phyloP scores from a whole-genome alignment of 352 stramenopile species.

The Phytophthora sp. region DNA sequence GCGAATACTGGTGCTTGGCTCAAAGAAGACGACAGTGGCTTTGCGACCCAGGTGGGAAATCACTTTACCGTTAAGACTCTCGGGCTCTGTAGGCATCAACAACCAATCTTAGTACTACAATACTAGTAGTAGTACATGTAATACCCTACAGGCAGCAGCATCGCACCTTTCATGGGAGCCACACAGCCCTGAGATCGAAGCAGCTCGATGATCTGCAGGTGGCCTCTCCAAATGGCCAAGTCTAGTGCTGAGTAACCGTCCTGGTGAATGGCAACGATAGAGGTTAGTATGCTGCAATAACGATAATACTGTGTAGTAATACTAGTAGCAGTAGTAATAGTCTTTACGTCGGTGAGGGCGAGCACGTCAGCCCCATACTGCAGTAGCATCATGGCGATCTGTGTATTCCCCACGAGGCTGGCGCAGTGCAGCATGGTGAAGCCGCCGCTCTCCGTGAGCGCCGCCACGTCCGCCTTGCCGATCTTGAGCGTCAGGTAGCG shows the following conservation, averaged over 20 bases:
- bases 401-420: conserved; percentile 75
- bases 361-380: conserved; percentile 80
- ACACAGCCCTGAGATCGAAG: conserved; percentile 81
- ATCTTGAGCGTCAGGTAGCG: conserved; percentile 87
- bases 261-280: conserved; percentile 27
- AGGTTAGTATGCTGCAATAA: background rate
- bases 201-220: conserved; percentile 85
- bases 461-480: conserved; percentile 79
- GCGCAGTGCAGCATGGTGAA: conserved; percentile 87
- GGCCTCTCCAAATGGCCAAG: conserved; percentile 81
- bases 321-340: background rate
- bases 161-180: conserved; percentile 81
- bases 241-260: conserved; percentile 85
- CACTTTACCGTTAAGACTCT: conserved; percentile 78
- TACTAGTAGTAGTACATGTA: background rate
- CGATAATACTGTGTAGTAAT: background rate
- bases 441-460: conserved; percentile 78
- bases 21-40: conserved; percentile 84
- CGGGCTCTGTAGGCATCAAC: conserved; percentile 52
- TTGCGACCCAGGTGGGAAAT: conserved; percentile 73
- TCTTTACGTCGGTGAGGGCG: conserved; percentile 78
- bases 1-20: conserved; percentile 77
- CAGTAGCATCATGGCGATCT: conserved; percentile 90
- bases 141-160: background rate
- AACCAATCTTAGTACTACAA: conserved; percentile 3